A percentile compares a stretch with the other conserved stretches of the same genome.
These are phyloP conservation scores for Chrysanthemum seticuspe DNA, from an alignment of 129 eudicot genomes.

Conservation along the genomic window DNA sequence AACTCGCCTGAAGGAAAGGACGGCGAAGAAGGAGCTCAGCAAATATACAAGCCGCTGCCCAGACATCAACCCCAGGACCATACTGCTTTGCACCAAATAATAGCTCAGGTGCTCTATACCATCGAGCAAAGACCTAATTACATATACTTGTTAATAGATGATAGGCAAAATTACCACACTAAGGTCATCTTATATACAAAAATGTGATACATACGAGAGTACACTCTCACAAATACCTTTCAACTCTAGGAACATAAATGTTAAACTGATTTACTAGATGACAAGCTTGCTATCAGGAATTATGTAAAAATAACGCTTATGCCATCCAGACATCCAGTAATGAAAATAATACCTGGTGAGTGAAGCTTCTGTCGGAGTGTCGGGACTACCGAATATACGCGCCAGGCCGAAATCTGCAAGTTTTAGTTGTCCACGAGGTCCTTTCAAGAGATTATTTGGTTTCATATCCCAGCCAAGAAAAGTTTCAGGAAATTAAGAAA, in stretches of 20 bases:
- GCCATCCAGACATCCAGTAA: not conserved
- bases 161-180: no score
- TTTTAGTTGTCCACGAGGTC: constrained; percentile 55
- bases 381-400: constrained; percentile 75
- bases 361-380: constrained; percentile 60
- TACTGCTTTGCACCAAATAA: constrained; percentile 91
- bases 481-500: constrained; percentile 15
- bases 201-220: not conserved
- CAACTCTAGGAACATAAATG: constrained; percentile 9
- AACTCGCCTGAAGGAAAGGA: constrained; percentile 77
- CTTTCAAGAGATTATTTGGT: constrained; percentile 93
- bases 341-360: constrained; percentile 68
- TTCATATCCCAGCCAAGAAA: constrained; percentile 80
- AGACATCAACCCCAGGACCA: constrained; percentile 89
- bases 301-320: constrained; percentile 17
- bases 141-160: not conserved
- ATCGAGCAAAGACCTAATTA: constrained; percentile 84
- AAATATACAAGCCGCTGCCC: constrained; percentile 99
- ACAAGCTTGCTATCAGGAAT: constrained; percentile 8
- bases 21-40: constrained; percentile 87
- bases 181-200: no score
- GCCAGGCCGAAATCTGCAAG: constrained; percentile 98
- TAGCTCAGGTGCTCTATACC: constrained; percentile 97
- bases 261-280: constrained; percentile 12
- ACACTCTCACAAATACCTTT: not conserved